Conservation (phyloP, 1,139 yeast species). For the Lodderomyces beijingensis region DNA sequence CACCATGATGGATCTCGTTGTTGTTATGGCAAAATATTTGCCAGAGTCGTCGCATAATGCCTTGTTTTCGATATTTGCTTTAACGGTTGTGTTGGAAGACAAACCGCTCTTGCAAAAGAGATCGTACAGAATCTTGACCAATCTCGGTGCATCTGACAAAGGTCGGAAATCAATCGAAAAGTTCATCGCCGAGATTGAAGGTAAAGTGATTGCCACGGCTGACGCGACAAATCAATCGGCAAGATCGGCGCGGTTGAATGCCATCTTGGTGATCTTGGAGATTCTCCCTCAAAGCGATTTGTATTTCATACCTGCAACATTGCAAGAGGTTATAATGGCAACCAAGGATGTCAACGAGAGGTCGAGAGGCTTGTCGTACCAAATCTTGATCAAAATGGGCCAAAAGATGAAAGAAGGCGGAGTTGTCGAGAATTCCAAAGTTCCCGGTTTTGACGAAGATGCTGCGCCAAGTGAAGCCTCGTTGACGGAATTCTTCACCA, state of each 20-base stretch:
- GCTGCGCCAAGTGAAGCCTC: constrained; percentile 64
- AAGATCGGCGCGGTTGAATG: constrained; percentile 72
- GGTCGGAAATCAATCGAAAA: constrained; percentile 52
- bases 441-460: constrained; percentile 63
- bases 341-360: constrained; percentile 95
- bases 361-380: constrained; percentile 79
- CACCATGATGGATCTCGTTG: constrained; percentile 88
- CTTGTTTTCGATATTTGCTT: constrained; percentile 70
- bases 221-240: constrained; percentile 68
- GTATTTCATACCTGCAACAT: constrained; percentile 72
- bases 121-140: constrained; percentile 76
- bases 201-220: constrained; percentile 54
- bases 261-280: constrained; percentile 58
- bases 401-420: constrained; percentile 73
- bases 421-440: constrained; percentile 55
- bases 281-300: constrained; percentile 60
- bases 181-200: constrained; percentile 57
- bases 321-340: constrained; percentile 84
- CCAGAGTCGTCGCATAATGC: constrained; percentile 70
- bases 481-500: constrained; percentile 79
- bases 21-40: constrained; percentile 79
- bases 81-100: constrained; percentile 50
- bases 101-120: constrained; percentile 82
- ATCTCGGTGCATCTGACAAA: constrained; percentile 62
- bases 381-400: constrained; percentile 77